These are phyloP conservation scores for Aspergillus indologenus DNA, from an alignment of 495 filamentous ascomycete genomes.

Conservation along the genomic window DNA sequence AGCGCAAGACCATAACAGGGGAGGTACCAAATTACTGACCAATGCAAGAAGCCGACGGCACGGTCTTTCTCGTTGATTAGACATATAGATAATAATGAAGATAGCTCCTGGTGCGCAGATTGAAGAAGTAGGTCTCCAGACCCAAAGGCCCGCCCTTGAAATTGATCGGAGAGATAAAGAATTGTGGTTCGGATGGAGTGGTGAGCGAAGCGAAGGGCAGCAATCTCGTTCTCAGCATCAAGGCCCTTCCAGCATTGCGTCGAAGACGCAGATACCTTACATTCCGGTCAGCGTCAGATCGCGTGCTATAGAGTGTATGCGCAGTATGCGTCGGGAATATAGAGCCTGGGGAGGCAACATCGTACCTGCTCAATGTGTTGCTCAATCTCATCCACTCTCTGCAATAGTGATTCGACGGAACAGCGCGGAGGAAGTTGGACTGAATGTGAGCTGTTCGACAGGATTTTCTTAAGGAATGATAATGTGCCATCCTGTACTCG, in stretches of 20 bases:
- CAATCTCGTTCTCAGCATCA: constrained; percentile 18
- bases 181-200: constrained; percentile 23
- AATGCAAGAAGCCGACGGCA: constrained; percentile 22
- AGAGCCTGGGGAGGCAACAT: too few relatives aligned
- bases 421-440: too few relatives aligned
- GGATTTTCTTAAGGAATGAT: too few relatives aligned
- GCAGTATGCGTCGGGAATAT: too few relatives aligned
- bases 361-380: constrained; percentile 17
- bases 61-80: constrained; percentile 17
- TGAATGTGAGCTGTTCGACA: too few relatives aligned
- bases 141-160: background rate
- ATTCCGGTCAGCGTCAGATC: background rate
- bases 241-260: constrained; percentile 23
- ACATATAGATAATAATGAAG: constrained; percentile 21
- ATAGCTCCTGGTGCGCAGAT: constrained; percentile 22
- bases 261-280: constrained; percentile 15
- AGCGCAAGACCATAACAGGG: background rate
- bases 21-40: constrained; percentile 10
- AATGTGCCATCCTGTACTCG: constrained; percentile 19
- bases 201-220: constrained; percentile 22
- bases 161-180: constrained; percentile 16
- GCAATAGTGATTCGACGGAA: constrained; percentile 9
- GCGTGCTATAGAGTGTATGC: background rate
- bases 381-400: constrained; percentile 18
- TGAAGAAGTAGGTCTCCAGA: constrained; percentile 16